Base-by-base conservation (phyloP, 164 flowering plant species). In the Macadamia integrifolia region DNA sequence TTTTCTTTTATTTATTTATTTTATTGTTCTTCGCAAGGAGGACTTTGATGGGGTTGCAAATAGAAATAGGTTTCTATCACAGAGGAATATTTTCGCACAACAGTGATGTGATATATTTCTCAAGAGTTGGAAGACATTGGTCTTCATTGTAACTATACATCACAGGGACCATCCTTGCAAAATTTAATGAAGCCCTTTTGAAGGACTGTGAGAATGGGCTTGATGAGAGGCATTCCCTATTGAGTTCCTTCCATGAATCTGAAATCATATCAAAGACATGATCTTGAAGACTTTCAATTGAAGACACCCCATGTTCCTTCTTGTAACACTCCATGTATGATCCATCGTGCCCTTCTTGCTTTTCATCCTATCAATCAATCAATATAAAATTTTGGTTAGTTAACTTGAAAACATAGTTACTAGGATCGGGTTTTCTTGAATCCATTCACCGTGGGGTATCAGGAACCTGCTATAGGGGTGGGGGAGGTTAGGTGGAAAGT, bases 301-400 rank as follows among this genome's bases (percentile, higher is more conserved):
- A 65, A 6, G 17, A 17, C n/a, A 63, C 72, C 53, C 56, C 15
- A 46, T 78, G 55, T 40, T 83, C 80, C 15, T 71, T 81, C 72
- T 79, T 49, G 72, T 78, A 84, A 61, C 76, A 82, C 0, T 70
- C 70, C 6, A 78, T 32, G 64, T 79, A 80, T 9, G 86, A 84
- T 11, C 84, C 86, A 67, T 84, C 88, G 12, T 76, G 6, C 0
- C 83, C 88, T 3, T 80, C 73, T 69, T 81, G 85, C 65, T 78
- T 70, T 43, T 67, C 70, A 67, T 59, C 70, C 70, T 67, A 31
- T n/a, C 29, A 56, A 15, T 15, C 14, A 61, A 29, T 42, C 28
- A 15, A 57, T 6, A 15, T 1, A 17, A 3, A 57, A 17, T 3
- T 13, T 12, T 57, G 8, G 15, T 57, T 12, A 57, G 15, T 57